Conservation (phyloP, 2,329 filamentous ascomycete genomes). For the Calonectria multiphialidica region DNA sequence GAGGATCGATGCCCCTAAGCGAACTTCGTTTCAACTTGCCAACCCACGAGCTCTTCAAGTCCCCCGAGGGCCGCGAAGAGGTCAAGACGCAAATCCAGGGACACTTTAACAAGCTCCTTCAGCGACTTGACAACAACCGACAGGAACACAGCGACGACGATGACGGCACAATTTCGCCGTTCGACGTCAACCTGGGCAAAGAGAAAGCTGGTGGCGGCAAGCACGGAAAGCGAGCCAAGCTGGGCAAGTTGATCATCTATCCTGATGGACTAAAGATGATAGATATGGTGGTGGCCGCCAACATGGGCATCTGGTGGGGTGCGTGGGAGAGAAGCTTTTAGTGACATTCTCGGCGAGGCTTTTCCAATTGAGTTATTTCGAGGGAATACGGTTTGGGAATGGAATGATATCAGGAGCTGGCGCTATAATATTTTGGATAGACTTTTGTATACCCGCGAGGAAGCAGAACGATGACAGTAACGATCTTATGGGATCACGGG, state of each 20-base stretch:
- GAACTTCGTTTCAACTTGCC: conserved; percentile 94
- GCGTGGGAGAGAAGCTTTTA: conserved; percentile 76
- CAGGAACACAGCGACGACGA: conserved; percentile 54
- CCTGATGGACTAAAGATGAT: conserved; percentile 96
- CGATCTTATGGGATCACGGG: conserved; percentile 22
- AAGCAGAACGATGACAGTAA: conserved; percentile 23
- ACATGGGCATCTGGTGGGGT: conserved; percentile 94
- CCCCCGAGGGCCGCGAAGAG: conserved; percentile 47
- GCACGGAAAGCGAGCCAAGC: conserved; percentile 87
- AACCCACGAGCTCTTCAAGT: conserved; percentile 61
- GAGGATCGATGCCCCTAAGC: conserved; percentile 64
- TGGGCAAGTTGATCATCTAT: conserved; percentile 92
- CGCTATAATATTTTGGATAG: conserved; percentile 24
- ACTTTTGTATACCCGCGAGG: conserved; percentile 28
- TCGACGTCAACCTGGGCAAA: conserved; percentile 82
- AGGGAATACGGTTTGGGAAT: conserved; percentile 20
- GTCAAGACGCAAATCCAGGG: conserved; percentile 53
- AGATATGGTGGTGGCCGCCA: conserved; percentile 90
- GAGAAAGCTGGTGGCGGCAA: conserved; percentile 90
- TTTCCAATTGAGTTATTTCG: background rate
- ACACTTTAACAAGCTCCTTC: conserved; percentile 57
- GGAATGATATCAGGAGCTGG: conserved; percentile 25
- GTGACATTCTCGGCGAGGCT: conserved; percentile 4
- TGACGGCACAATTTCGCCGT: conserved; percentile 52
- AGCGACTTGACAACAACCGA: conserved; percentile 44